These are phyloP conservation scores for Mortierella sp. DNA, from an alignment of 371 early-diverging fungal species.

Conservation along the genomic window DNA sequence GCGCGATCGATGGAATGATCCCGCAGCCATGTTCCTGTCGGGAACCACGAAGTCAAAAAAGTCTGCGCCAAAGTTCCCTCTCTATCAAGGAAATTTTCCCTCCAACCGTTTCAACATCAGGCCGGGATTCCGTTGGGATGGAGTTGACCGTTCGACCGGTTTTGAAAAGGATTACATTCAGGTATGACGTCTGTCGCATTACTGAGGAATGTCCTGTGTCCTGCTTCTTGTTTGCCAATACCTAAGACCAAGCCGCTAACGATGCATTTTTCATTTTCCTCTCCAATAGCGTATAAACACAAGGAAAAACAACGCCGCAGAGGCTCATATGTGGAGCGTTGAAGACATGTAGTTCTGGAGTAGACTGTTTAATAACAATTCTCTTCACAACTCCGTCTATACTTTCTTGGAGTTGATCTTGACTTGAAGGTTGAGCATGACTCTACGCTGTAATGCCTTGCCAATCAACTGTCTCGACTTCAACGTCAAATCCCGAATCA, in stretches of 20 bases:
- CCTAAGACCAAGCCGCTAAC: not conserved
- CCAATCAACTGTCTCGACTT: slow-evolving; percentile 62
- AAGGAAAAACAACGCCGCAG: slow-evolving; percentile 62
- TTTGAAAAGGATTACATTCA: slow-evolving; percentile 78
- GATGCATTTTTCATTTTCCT: not conserved
- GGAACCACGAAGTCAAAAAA: slow-evolving; percentile 59
- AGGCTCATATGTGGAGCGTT: slow-evolving; percentile 76
- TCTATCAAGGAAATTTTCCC: slow-evolving; percentile 71
- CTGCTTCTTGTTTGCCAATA: no score
- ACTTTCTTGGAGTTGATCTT: slow-evolving; percentile 50
- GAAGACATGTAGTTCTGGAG: slow-evolving; percentile 72
- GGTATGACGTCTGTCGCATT: slow-evolving; percentile 16
- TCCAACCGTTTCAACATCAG: slow-evolving; percentile 87
- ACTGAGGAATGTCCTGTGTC: not conserved
- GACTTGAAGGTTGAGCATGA: slow-evolving; percentile 69
- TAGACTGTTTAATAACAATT: not conserved
- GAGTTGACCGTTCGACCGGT: slow-evolving; percentile 91
- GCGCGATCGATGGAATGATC: slow-evolving; percentile 76
- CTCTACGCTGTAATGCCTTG: slow-evolving; percentile 61
- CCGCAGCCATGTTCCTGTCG: slow-evolving; percentile 74
- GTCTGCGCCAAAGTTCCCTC: slow-evolving; percentile 58
- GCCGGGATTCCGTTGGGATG: slow-evolving; percentile 95
- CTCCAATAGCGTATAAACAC: slow-evolving; percentile 61
- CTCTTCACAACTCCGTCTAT: not conserved
- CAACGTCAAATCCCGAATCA: slow-evolving; percentile 64